Percentiles rank a stretch among this genome's conserved stretches.
Evolutionary conservation across 2,329 filamentous ascomycete species (phyloP).

Genomic region (Cladophialophora psammophila): DNA sequence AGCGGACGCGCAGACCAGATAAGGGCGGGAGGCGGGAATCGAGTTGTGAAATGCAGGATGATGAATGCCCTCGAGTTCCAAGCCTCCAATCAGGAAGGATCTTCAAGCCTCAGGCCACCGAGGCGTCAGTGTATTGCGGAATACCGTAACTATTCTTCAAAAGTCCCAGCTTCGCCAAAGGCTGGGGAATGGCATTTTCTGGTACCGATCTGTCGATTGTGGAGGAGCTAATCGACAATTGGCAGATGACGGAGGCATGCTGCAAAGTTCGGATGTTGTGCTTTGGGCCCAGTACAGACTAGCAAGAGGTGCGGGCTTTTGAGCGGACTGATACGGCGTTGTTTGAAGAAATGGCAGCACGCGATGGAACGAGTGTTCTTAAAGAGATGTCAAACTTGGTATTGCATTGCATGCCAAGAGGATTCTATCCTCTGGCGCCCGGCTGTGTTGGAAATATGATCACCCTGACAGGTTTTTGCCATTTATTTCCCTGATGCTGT

Average conservation of each 20-base stretch:
- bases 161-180: not conserved
- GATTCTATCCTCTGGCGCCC: not conserved
- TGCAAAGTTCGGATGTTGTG: not conserved
- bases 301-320: not conserved
- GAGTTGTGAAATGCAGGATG: not conserved
- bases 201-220: not conserved
- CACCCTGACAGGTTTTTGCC: not conserved
- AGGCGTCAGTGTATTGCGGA: not conserved
- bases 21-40: not conserved
- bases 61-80: not conserved
- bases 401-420: not conserved
- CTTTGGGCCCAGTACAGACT: not conserved
- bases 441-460: not conserved
- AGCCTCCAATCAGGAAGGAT: not conserved
- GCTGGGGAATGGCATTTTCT: not conserved
- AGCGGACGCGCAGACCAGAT: constrained; percentile 2
- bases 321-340: not conserved
- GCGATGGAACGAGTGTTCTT: not conserved
- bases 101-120: not conserved
- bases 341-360: not conserved
- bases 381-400: not conserved
- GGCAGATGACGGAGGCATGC: not conserved
- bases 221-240: constrained; percentile 2
- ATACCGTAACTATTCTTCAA: constrained; percentile 2
- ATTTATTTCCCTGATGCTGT: not conserved